These are phyloP conservation scores for Vigna reflexopilosa DNA, from an alignment of 306 rosid species.

Conservation along the genomic window DNA sequence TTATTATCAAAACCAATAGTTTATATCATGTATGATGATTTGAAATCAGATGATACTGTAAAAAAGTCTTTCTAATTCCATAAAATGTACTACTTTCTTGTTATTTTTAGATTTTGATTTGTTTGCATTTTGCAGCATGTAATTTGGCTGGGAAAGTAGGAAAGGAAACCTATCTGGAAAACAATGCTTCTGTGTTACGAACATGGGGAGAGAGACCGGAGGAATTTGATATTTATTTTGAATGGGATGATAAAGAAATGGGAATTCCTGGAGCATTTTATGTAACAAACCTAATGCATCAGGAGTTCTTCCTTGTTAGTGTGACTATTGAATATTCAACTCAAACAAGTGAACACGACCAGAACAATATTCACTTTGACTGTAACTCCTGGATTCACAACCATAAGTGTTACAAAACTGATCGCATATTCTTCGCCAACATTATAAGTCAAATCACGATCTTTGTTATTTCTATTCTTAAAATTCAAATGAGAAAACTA, in stretches of 20 bases:
- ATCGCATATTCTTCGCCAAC: conserved; percentile 72
- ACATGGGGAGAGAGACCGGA: conserved; percentile 48
- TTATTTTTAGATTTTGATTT: background rate
- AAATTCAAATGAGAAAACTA: background rate
- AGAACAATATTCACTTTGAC: conserved; percentile 52
- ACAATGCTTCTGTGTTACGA: conserved; percentile 49
- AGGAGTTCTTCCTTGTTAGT: conserved; percentile 65
- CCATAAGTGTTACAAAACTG: conserved; percentile 14
- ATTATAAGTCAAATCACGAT: conserved; percentile 40
- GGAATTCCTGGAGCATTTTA: conserved; percentile 67
- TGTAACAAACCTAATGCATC: background rate
- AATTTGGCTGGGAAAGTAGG: conserved; percentile 59
- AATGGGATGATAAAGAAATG: conserved; percentile 50
- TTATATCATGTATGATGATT: too few species aligned
- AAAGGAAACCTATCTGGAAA: conserved; percentile 54
- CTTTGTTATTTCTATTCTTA: background rate
- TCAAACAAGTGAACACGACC: conserved; percentile 21
- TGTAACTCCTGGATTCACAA: conserved; percentile 79
- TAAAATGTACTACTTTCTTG: background rate
- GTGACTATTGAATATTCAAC: conserved; percentile 50
- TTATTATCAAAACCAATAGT: too few species aligned
- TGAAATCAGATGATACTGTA: too few species aligned
- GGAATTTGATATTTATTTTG: conserved; percentile 55
- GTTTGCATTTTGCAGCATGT: conserved; percentile 26
- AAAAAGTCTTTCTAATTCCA: too few species aligned